phyloP scores from a whole-genome alignment of 768 basidiomycete genomes.

The Coprinellus aureogranulatus region DNA sequence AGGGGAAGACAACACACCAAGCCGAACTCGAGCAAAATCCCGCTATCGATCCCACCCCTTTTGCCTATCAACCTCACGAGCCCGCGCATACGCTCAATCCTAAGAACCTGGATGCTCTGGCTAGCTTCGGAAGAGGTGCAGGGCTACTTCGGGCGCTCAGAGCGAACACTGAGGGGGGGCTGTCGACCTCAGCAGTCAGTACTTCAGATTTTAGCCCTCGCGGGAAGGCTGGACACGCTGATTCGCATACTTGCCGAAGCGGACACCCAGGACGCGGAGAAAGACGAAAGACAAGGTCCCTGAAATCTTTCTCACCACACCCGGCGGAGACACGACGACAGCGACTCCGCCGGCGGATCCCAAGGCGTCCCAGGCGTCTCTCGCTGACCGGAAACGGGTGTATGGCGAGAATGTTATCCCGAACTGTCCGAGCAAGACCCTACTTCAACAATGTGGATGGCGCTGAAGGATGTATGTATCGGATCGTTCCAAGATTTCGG shows the following conservation, averaged over 20 bases:
- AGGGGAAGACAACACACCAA: conserved; percentile 30
- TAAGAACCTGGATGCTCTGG: conserved; percentile 69
- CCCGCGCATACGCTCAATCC: conserved; percentile 90
- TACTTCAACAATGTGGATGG: conserved; percentile 78
- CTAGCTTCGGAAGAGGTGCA: conserved; percentile 65
- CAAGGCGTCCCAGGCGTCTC: conserved; percentile 35
- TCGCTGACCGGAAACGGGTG: conserved; percentile 62
- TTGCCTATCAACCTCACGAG: conserved; percentile 66
- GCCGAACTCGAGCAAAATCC: conserved; percentile 37
- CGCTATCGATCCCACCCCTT: conserved; percentile 62
- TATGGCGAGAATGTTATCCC: conserved; percentile 81
- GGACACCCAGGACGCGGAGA: conserved; percentile 16
- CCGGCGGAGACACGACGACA: conserved; percentile 26
- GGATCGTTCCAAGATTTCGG: conserved; percentile 93
- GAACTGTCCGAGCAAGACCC: conserved; percentile 59
- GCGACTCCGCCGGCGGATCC: conserved; percentile 9
- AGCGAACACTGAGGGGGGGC: conserved; percentile 53
- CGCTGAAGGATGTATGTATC: conserved; percentile 75
- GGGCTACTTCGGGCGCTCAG: conserved; percentile 74
- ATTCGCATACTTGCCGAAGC: conserved; percentile 28
- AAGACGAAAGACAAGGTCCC: conserved; percentile 28
- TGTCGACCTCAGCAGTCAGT: conserved; percentile 23
- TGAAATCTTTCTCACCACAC: conserved; percentile 39
- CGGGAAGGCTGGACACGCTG: conserved; percentile 18
- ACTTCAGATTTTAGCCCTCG: conserved; percentile 1